Conservation (phyloP, 2,329 filamentous ascomycete genomes). For the Aspergillus sp. region DNA sequence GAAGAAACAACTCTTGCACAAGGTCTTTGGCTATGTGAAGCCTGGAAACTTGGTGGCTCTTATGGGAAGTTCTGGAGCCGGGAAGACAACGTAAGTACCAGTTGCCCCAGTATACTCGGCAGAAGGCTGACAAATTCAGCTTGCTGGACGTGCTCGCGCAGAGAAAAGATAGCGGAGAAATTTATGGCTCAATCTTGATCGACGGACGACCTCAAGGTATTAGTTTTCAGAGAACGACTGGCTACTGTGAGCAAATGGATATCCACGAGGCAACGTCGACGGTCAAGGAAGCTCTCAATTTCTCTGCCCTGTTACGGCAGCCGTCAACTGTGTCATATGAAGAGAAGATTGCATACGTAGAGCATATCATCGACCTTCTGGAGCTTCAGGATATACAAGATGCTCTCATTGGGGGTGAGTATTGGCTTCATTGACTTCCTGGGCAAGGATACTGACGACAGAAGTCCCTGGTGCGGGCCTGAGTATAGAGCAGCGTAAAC, state of each 20-base stretch:
- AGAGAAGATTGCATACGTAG: constrained; percentile 58
- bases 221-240: constrained; percentile 44
- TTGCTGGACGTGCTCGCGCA: constrained; percentile 40
- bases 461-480: constrained; percentile 47
- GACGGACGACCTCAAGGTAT: constrained; percentile 34
- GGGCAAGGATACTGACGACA: background rate
- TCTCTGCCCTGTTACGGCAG: constrained; percentile 57
- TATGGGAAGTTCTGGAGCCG: constrained; percentile 75
- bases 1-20: constrained; percentile 45
- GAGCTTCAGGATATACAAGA: constrained; percentile 57
- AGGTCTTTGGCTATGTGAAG: constrained; percentile 62
- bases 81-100: constrained; percentile 35
- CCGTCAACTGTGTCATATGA: constrained; percentile 43
- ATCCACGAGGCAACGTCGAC: constrained; percentile 57
- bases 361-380: constrained; percentile 56
- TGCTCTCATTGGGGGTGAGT: constrained; percentile 50
- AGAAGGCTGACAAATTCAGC: constrained; percentile 7
- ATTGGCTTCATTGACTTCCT: background rate
- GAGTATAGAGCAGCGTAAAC: constrained; percentile 58
- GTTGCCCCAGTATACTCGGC: background rate
- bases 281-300: constrained; percentile 55
- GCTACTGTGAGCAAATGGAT: constrained; percentile 55
- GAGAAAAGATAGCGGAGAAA: constrained; percentile 36
- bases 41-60: constrained; percentile 68
- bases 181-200: constrained; percentile 36